Conservation (phyloP, 371 early-diverging fungal genomes). For the Rhizomucor miehei region DNA sequence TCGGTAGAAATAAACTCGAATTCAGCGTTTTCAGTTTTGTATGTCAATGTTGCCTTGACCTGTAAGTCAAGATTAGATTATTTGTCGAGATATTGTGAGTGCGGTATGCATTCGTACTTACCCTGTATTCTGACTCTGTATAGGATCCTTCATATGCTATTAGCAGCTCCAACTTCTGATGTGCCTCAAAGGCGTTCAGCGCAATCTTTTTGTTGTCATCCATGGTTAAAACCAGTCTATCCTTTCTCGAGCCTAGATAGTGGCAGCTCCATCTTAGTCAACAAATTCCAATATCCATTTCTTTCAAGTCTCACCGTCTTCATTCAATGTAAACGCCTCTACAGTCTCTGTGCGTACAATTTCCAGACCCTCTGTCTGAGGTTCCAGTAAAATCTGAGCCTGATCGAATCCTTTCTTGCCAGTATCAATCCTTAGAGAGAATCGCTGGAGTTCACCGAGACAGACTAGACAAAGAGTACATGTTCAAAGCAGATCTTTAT, state of each 20-base stretch:
- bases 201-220: conserved; percentile 46
- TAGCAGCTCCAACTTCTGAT: conserved; percentile 47
- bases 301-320: not conserved
- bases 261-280: no score
- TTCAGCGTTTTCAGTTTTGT: conserved; percentile 41
- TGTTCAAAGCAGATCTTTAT: not conserved
- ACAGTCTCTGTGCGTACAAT: conserved; percentile 23
- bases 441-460: conserved; percentile 40
- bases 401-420: conserved; percentile 15
- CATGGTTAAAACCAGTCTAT: conserved; percentile 4
- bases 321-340: conserved; percentile 4
- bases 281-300: not conserved
- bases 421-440: conserved; percentile 33
- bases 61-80: conserved; percentile 6
- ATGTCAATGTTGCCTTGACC: conserved; percentile 51
- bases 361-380: conserved; percentile 43
- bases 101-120: conserved; percentile 15
- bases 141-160: conserved; percentile 55
- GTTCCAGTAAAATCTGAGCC: conserved; percentile 27
- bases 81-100: not conserved
- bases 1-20: conserved; percentile 53
- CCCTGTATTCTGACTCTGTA: conserved; percentile 53
- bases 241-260: no score
- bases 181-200: conserved; percentile 51
- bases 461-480: conserved; percentile 23